Evolutionary conservation across 2,329 filamentous ascomycete genomes (phyloP), one percentile per base, ranked within the genome.

Genomic region (Neocatenulostroma microsporum): DNA sequence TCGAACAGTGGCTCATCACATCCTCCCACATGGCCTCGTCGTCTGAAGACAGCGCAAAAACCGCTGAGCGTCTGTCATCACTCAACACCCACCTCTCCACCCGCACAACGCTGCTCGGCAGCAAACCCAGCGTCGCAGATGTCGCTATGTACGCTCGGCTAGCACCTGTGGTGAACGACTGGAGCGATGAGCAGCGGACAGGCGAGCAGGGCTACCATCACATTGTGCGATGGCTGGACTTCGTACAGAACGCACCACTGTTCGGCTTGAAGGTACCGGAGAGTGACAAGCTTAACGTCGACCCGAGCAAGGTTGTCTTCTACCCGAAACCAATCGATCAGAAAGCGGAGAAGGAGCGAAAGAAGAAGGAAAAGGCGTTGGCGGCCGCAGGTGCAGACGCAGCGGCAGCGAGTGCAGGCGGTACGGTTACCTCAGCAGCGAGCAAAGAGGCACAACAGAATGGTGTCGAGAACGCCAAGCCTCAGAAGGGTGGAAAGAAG

Each of bases 291-390:
- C 67, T 95, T 54, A 67, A 68, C 49, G 75, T 96, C 49, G 80
- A 95, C 61, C 68, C 77, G 34, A 79, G 87, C 53, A 82, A 88
- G 51, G 76, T 96, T 41, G 73, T 85, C 46, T 88, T 87, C 61
- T 81, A 88, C 53, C 89, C 91, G 68, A 89, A 89, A 51, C 84
- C 84, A 14, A 78, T 89, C 44, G 87, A 94, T 50, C 78, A 83
- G 53, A 94, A 93, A 73, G 87, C 87, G 39, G 89, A 95, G 73
- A 95, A 95, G 72, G 88, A 95, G 73, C 79, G 82, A 31, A 76
- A 89, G 65, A 95, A 94, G 81, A 94, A 93, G 72, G 87, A 94
- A 68, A 94, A 94, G 73, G 84, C 82, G 35, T 63, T 64, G 4
- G 69, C 69, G 12, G 67, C 66, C 20, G 68, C 58, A 28, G 74